Conservation (phyloP, 306 rosid species). For the Heteromeles arbutifolia region DNA sequence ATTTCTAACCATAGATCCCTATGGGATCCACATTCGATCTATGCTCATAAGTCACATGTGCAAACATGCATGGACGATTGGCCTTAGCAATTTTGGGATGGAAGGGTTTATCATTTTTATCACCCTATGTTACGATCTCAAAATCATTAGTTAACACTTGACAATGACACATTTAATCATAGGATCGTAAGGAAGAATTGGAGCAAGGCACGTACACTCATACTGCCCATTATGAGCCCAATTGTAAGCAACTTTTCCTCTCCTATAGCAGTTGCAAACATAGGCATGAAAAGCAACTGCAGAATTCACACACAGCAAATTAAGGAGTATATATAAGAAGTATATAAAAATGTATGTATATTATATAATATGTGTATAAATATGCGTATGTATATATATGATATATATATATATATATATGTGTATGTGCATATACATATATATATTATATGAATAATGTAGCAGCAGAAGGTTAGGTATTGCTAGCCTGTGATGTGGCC, state of each 20-base stretch:
- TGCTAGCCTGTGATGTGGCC: conserved; percentile 57
- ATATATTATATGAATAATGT: too few species aligned
- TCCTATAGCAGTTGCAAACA: conserved; percentile 46
- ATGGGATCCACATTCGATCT: background rate
- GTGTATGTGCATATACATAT: too few species aligned
- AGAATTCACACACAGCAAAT: conserved; percentile 5
- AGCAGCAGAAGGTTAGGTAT: conserved; percentile 2
- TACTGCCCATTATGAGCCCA: conserved; percentile 54
- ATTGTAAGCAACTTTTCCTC: conserved; percentile 68
- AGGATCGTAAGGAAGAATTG: background rate
- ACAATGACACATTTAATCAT: background rate
- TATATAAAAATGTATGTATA: too few species aligned
- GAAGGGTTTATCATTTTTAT: too few species aligned
- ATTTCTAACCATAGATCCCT: background rate
- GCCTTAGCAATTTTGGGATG: too few species aligned
- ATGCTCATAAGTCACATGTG: background rate
- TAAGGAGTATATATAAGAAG: background rate
- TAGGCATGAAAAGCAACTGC: conserved; percentile 72
- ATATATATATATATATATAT: too few species aligned
- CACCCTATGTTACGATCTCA: background rate
- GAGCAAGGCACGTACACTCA: conserved; percentile 34
- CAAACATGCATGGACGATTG: background rate
- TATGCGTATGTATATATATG: too few species aligned
- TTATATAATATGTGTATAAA: too few species aligned
- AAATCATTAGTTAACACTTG: background rate